phyloP scores from a whole-genome alignment of 2,329 filamentous ascomycete genomes.

The Aureobasidium sp. region DNA sequence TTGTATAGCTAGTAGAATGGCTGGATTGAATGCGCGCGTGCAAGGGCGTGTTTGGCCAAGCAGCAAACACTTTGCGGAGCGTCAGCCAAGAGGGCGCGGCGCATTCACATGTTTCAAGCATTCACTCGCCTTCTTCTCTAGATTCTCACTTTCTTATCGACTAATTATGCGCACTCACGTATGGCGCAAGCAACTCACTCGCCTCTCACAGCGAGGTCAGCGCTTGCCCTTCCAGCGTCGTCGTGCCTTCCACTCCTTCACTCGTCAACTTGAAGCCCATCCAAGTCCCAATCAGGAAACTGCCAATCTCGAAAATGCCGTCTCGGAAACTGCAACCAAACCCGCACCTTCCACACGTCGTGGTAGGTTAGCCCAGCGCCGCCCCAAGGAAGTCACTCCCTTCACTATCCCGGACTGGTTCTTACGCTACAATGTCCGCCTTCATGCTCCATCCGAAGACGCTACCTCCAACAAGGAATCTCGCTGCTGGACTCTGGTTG shows the following conservation, averaged over 20 bases:
- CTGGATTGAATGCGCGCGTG: neutral
- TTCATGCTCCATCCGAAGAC: conserved; percentile 12
- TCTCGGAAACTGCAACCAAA: neutral
- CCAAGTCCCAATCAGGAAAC: neutral
- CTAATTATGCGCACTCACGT: conserved; percentile 14
- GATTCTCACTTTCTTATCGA: neutral
- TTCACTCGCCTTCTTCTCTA: neutral
- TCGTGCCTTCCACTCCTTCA: conserved; percentile 19
- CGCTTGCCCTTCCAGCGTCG: conserved; percentile 10
- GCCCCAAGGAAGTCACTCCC: conserved; percentile 7
- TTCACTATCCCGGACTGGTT: conserved; percentile 29
- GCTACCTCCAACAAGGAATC: neutral
- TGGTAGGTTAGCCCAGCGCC: neutral
- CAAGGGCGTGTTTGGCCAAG: neutral
- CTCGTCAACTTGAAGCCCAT: conserved; percentile 10
- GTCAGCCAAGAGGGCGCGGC: conserved; percentile 5
- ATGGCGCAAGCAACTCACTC: conserved; percentile 15
- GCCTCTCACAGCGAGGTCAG: conserved; percentile 12
- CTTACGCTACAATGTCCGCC: conserved; percentile 27
- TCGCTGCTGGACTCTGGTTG: conserved; percentile 6
- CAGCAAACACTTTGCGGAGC: neutral
- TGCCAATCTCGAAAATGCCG: neutral
- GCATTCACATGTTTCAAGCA: neutral
- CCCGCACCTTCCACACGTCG: neutral
- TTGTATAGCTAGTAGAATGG: neutral